Conservation (phyloP, 2,329 filamentous ascomycete species). For the Penicillium sp. region DNA sequence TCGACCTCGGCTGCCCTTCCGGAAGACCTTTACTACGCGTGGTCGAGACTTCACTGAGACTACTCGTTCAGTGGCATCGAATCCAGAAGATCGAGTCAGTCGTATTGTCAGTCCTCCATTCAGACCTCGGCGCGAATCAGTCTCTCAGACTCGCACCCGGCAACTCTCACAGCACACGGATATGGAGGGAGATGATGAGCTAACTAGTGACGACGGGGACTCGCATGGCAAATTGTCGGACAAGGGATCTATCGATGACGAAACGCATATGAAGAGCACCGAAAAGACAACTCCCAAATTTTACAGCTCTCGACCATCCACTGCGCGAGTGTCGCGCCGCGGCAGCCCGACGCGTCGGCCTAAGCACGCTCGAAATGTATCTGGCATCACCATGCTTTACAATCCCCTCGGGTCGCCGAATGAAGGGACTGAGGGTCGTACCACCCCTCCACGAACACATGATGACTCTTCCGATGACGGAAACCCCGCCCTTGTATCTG, state of each 20-base stretch:
- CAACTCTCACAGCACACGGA: constrained; percentile 65
- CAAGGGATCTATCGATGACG: constrained; percentile 18
- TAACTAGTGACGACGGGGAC: constrained; percentile 72
- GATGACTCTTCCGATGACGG: constrained; percentile 32
- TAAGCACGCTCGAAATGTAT: constrained; percentile 69
- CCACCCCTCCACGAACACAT: constrained; percentile 19
- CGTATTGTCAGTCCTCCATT: constrained; percentile 33
- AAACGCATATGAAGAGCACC: constrained; percentile 13
- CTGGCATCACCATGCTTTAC: constrained; percentile 80
- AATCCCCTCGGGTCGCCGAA: constrained; percentile 58
- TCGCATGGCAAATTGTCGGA: constrained; percentile 26
- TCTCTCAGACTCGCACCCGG: constrained; percentile 36
- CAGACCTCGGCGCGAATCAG: constrained; percentile 35
- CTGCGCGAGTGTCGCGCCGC: constrained; percentile 41
- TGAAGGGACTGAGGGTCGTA: constrained; percentile 34
- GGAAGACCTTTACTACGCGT: constrained; percentile 24
- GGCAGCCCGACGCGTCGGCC: constrained; percentile 37
- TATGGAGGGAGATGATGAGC: constrained; percentile 84
- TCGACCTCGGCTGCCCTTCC: constrained; percentile 52
- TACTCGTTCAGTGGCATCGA: constrained; percentile 55
- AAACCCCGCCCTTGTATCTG: constrained; percentile 36
- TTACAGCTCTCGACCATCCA: constrained; percentile 41
- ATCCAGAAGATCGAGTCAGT: constrained; percentile 51
- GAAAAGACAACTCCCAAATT: constrained; percentile 33
- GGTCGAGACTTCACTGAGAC: constrained; percentile 51